Evolutionary conservation across 176 grass and related monocot species (phyloP), one percentile per base, ranked within the genome.

Genomic region (Phragmites australis): DNA sequence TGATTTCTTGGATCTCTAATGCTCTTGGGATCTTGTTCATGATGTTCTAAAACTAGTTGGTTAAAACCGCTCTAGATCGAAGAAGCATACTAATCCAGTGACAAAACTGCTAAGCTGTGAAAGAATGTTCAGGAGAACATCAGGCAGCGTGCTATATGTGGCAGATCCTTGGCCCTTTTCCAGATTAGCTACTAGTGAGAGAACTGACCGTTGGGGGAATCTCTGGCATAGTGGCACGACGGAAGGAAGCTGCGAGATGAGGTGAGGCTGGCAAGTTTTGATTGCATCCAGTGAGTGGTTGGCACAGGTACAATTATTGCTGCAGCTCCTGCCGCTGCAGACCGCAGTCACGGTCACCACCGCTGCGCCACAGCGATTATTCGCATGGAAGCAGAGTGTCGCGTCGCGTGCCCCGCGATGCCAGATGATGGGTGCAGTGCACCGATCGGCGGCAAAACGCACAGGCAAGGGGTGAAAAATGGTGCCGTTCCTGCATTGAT

Each of bases 261-360:
- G 52, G 9, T 2, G 9, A 58, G 49, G 62, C 63, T 69, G 81
- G 52, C 83, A 32, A 37, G 21, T 15, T 39, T 84, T 49, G 72
- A 74, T 49, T 9, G 27, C 45, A 65, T 65, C 57, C 16, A 21
- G 12, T 30, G 74, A 34, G 58, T 11, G 14, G 56, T 65, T 54
- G 84, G 68, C 16, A 37, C 12, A 31, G 51, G 45, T 68, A 22
- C 68, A 66, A 58, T 74, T 40, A 75, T 81, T 75, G 58, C 40
- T 16, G 1, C 1, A 2, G 31, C 39, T 16, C 4, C 21, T 4
- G 47, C 47, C 1, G 69, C 50, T 14, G 34, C 23, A 19, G 34
- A 11, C 19, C 34, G 31, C 70, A 16, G 81, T 59, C 82, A 65
- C 49, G 42, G 53, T 49, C 53, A 30, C 64, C 82, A 29, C 73